Conservation (phyloP, 2,329 filamentous ascomycete genomes). For the Scleromitrula shiraiana region DNA sequence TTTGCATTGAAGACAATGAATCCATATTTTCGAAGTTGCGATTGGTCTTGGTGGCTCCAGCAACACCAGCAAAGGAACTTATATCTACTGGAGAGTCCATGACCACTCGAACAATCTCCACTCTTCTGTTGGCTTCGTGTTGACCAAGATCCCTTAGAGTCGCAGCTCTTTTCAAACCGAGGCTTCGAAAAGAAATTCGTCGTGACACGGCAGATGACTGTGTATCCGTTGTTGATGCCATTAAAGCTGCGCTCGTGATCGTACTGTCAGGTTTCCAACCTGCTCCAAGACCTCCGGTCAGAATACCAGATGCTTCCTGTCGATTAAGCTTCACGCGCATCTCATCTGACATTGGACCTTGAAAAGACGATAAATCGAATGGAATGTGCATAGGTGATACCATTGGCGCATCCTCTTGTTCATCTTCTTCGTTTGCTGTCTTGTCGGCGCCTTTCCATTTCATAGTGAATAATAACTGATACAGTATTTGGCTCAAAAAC, state of each 20-base stretch:
- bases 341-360: slow-evolving; percentile 17
- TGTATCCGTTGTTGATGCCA: slow-evolving; percentile 27
- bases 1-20: slow-evolving; percentile 15
- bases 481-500: too few relatives aligned
- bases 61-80: slow-evolving; percentile 20
- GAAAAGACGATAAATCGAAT: slow-evolving; percentile 25
- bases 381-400: slow-evolving; percentile 11
- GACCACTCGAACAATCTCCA: slow-evolving; percentile 40
- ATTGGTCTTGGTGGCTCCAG: slow-evolving; percentile 8
- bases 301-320: slow-evolving; percentile 42
- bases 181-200: slow-evolving; percentile 18
- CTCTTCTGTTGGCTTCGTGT: slow-evolving; percentile 50
- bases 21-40: slow-evolving; percentile 16
- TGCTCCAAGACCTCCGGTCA: slow-evolving; percentile 51
- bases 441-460: slow-evolving; percentile 17
- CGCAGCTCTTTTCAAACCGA: slow-evolving; percentile 27
- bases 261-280: slow-evolving; percentile 42
- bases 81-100: slow-evolving; percentile 20
- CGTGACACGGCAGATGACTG: slow-evolving; percentile 12
- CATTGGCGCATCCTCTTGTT: slow-evolving; percentile 13
- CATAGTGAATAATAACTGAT: slow-evolving; percentile 19
- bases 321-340: slow-evolving; percentile 20
- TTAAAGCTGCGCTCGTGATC: slow-evolving; percentile 43
- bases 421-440: slow-evolving; percentile 16
- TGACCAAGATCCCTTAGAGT: slow-evolving; percentile 46